These are phyloP conservation scores for Eimeria necatrix DNA, from an alignment of 169 alveolate species.

Conservation along the genomic window DNA sequence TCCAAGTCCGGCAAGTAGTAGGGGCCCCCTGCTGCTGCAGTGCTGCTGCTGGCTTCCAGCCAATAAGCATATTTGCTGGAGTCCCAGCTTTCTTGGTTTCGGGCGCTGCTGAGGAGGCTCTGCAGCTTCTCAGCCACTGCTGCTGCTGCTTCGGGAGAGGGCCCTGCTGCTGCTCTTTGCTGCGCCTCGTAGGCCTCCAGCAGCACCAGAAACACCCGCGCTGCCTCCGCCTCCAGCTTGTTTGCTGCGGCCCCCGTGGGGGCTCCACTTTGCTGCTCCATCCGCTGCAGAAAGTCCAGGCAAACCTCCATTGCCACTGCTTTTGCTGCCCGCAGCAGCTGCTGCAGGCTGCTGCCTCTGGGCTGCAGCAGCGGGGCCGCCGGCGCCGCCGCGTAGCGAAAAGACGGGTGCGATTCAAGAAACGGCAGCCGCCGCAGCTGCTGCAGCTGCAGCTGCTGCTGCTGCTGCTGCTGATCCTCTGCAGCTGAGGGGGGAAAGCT, in stretches of 20 bases:
- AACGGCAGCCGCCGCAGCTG: background rate
- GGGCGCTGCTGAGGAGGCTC: too few relatives aligned
- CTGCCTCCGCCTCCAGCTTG: conserved; percentile 46
- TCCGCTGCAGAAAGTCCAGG: background rate
- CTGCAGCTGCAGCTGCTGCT: background rate
- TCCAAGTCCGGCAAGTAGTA: conserved; percentile 7
- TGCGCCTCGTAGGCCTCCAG: background rate
- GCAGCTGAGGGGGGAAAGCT: background rate
- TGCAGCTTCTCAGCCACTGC: background rate
- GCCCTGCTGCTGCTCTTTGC: background rate
- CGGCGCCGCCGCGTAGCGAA: background rate
- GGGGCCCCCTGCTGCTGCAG: background rate
- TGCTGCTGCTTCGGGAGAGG: background rate
- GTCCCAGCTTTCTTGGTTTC: background rate
- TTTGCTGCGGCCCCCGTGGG: background rate
- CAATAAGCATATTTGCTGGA: background rate
- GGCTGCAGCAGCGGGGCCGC: background rate
- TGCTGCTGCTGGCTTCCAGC: background rate
- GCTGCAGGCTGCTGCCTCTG: background rate
- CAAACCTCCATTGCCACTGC: background rate
- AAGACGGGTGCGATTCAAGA: background rate
- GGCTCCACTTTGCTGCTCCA: background rate
- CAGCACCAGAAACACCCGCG: background rate
- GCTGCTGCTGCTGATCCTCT: background rate
- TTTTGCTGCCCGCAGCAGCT: background rate